phyloP scores from a whole-genome alignment of 495 filamentous ascomycete genomes.

The Talaromyces ruber region DNA sequence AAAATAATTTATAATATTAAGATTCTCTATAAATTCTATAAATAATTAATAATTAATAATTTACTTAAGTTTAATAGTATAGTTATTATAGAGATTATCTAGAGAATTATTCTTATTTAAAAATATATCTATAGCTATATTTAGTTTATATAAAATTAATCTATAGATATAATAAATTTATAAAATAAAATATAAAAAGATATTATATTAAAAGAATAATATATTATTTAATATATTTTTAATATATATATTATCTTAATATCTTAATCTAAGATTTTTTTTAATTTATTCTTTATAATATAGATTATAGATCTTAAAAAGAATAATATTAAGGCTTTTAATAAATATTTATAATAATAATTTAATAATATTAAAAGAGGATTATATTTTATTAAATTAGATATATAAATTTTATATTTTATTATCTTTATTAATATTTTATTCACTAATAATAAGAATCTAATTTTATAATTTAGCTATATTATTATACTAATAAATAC shows the following conservation, averaged over 20 bases:
- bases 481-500: slow-evolving; percentile 8
- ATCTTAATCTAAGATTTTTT: not conserved
- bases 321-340: not conserved
- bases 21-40: not conserved
- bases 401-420: not conserved
- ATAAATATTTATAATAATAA: slow-evolving; percentile 1
- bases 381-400: not conserved
- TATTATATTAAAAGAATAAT: not conserved
- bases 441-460: slow-evolving; percentile 13
- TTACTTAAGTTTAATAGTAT: not conserved
- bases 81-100: not conserved
- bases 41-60: not conserved
- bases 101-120: not conserved
- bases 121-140: not conserved
- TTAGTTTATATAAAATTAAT: not conserved
- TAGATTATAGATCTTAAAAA: not conserved
- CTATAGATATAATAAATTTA: not conserved
- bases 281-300: not conserved
- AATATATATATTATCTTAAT: not conserved
- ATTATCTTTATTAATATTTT: slow-evolving; percentile 7
- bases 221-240: not conserved
- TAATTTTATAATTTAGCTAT: slow-evolving; percentile 9
- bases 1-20: not conserved
- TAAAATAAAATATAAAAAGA: not conserved
- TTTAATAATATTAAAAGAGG: not conserved